Base-by-base conservation (phyloP, 352 stramenopile species). In the Phytophthora pinifolia region DNA sequence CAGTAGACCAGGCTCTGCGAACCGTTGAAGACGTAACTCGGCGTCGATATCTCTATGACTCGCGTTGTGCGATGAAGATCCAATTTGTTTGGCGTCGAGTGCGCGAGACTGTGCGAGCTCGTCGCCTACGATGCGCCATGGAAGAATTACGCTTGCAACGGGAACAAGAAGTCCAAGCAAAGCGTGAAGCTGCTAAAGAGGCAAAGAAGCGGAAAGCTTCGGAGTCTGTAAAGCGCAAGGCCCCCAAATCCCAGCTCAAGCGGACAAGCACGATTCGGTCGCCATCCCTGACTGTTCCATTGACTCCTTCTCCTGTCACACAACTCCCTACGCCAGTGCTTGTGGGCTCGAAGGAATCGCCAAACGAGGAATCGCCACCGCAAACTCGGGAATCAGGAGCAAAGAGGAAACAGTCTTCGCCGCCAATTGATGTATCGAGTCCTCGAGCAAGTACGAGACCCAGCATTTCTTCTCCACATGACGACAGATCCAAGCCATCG, bases 1-100 rank as follows among this genome's bases (percentile, higher is more conserved):
- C 80, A 1, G 72, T 90, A 1, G 80, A 90, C 42, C 71, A 90
- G 20, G 80, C 77, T 9, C 45, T 90, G 9, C 74, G 80, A 0
- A 63, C 66, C 8, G 65, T 88, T 9, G 72, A 83, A n/a, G 70
- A 74, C 29, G 64, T 88, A n/a, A 67, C 79, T 29, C 59, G 48
- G 51, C 84, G 83, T 29, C 72, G 72, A 9, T 71, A 67, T 18
- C 57, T 90, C 27, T 75, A 74, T 27, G 53, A 78, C 32, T 48
- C 66, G 10, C 72, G 80, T 0, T 85, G 77, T 27, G 60, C 63
- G 7, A 53, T 86, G 25, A 90, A 88, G 58, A 66, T 90, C 6
- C 80, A 90, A 67, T 64, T 46, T 13, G 65, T 78, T 29, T 89
- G 79, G 79, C 65, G 74, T 13, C 78, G 72, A 36, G 74, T 74